Evolutionary conservation across 768 basidiomycete genomes (phyloP).

Genomic region (Guyanaporus albipodus): DNA sequence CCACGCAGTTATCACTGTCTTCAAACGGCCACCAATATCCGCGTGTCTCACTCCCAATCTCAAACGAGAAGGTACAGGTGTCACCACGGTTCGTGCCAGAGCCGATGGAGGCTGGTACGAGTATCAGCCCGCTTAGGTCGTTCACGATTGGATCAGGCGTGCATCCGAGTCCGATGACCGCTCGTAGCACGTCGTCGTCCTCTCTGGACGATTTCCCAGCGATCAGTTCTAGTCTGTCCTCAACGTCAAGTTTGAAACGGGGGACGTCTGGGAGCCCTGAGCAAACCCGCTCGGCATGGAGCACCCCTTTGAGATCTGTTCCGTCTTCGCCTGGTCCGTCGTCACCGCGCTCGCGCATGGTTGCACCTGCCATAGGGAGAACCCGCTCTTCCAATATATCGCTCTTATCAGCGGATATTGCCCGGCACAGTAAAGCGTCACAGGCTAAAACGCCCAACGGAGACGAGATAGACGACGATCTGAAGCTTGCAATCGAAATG

Average conservation of each 20-base stretch:
- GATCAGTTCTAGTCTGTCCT: constrained; percentile 30
- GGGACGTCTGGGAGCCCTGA: constrained; percentile 14
- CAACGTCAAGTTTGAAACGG: constrained; percentile 19
- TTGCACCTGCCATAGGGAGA: constrained; percentile 7
- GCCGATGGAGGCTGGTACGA: constrained; percentile 51
- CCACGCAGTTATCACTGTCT: constrained; percentile 6
- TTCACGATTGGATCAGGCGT: constrained; percentile 2
- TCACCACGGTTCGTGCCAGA: constrained; percentile 49
- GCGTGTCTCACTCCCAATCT: constrained; percentile 25
- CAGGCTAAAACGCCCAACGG: neutral
- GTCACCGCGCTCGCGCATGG: constrained; percentile 16
- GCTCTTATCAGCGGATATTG: constrained; percentile 14
- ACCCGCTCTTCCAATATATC: constrained; percentile 9
- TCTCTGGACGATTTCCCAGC: constrained; percentile 33
- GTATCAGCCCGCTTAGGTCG: constrained; percentile 26
- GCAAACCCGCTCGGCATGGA: constrained; percentile 36
- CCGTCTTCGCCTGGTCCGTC: constrained; percentile 12
- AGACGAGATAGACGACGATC: constrained; percentile 57
- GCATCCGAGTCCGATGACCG: constrained; percentile 9
- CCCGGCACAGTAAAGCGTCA: neutral
- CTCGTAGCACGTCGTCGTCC: constrained; percentile 15
- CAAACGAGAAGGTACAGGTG: constrained; percentile 53
- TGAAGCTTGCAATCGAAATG: constrained; percentile 62
- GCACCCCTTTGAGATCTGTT: constrained; percentile 31
- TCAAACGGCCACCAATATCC: constrained; percentile 28